These are phyloP conservation scores for Lotmaria passim DNA, from an alignment of 208 protist species.

Conservation along the genomic window DNA sequence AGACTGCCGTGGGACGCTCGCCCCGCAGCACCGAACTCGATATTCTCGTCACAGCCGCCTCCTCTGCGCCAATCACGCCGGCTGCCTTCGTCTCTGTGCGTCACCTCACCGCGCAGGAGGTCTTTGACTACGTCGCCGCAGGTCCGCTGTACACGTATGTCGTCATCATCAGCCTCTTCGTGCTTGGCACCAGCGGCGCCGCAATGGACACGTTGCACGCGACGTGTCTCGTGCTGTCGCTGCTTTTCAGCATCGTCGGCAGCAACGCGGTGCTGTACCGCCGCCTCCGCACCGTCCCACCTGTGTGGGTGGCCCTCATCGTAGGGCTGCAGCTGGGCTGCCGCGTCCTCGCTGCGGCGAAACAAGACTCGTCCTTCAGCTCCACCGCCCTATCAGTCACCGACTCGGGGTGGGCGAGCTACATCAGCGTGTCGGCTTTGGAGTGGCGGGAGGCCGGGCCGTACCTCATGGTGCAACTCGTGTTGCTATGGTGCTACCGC, in stretches of 20 bases:
- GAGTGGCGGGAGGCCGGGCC: constrained; percentile 13
- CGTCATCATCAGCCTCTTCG: constrained; percentile 31
- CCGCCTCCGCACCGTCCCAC: constrained; percentile 20
- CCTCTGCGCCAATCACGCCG: not conserved
- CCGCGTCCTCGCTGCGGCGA: not conserved
- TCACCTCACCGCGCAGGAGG: constrained; percentile 18
- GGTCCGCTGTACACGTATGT: constrained; percentile 27
- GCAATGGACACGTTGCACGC: constrained; percentile 25
- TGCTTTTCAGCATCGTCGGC: constrained; percentile 28
- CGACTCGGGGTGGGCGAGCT: not conserved
- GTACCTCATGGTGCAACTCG: constrained; percentile 30
- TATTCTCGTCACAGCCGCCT: not conserved
- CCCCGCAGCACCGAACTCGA: constrained; percentile 25
- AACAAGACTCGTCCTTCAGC: not conserved
- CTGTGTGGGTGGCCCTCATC: constrained; percentile 25
- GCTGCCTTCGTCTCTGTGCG: not conserved
- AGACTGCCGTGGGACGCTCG: constrained; percentile 24
- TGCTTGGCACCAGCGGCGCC: constrained; percentile 27
- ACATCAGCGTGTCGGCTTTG: not conserved
- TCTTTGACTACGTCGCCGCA: constrained; percentile 11
- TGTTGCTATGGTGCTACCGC: constrained; percentile 35
- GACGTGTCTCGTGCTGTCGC: constrained; percentile 26
- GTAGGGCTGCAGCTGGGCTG: constrained; percentile 30
- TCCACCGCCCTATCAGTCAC: not conserved
- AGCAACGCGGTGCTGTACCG: constrained; percentile 34